A percentile compares a stretch with the other conserved stretches of the same genome.
Evolutionary conservation across 139 green algal species (phyloP).

Genomic region (Chlamydomonas eustigma): DNA sequence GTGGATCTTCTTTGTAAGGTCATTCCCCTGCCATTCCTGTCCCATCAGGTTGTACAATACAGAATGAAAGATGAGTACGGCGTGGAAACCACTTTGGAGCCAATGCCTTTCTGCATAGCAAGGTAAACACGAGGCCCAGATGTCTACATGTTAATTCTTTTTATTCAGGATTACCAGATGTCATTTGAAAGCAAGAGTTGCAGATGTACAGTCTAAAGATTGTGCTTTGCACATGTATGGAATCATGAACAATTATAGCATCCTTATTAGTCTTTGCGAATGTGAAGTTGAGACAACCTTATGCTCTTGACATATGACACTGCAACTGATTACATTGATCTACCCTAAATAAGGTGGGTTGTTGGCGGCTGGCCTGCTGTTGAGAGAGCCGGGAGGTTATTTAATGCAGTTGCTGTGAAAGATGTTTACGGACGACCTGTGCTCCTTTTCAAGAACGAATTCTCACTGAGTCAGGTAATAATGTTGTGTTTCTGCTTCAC

Average conservation of each 20-base stretch:
- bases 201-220: too few species aligned
- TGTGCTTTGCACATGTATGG: too few species aligned
- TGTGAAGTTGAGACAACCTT: not conserved
- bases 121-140: too few species aligned
- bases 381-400: constrained; percentile 58
- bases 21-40: not conserved
- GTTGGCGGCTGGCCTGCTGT: constrained; percentile 54
- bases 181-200: too few species aligned
- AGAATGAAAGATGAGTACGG: constrained; percentile 64
- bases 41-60: constrained; percentile 21
- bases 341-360: constrained; percentile 28
- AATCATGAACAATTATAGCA: too few species aligned
- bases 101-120: constrained; percentile 52
- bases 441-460: constrained; percentile 74
- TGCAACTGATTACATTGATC: not conserved
- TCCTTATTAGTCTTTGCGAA: too few species aligned
- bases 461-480: constrained; percentile 52
- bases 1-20: not conserved
- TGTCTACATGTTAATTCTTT: too few species aligned
- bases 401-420: constrained; percentile 66
- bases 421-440: constrained; percentile 64
- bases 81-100: constrained; percentile 69
- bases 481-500: not conserved
- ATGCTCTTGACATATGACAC: not conserved
- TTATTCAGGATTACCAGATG: too few species aligned